A percentile compares a stretch with the other conserved stretches of the same genome.
These are phyloP conservation scores for Xylaria longipes DNA, from an alignment of 495 filamentous ascomycete species.

Conservation along the genomic window DNA sequence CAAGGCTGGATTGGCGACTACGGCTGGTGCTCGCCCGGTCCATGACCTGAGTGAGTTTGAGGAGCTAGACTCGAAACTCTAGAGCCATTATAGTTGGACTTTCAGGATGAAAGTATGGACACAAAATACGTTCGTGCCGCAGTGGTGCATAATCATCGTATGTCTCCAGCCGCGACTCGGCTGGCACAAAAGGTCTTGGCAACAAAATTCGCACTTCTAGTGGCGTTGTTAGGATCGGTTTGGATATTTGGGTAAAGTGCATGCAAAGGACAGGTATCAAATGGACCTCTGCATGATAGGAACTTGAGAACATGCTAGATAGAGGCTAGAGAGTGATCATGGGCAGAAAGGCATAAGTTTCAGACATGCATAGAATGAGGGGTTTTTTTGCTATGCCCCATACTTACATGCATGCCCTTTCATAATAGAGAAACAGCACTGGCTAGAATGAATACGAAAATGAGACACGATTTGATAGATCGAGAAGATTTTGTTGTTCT, in stretches of 20 bases:
- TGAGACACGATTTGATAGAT: not conserved
- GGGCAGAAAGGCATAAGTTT: not conserved
- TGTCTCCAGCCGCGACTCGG: not conserved
- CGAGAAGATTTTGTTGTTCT: not conserved
- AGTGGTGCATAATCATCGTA: not conserved
- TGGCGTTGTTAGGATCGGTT: not conserved
- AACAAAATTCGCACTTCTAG: not conserved
- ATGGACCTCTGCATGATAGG: not conserved
- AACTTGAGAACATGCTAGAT: conserved; percentile 6
- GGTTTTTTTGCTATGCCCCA: not conserved
- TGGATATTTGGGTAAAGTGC: conserved; percentile 6
- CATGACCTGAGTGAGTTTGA: conserved; percentile 80
- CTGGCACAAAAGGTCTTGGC: not conserved
- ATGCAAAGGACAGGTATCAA: not conserved
- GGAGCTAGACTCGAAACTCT: conserved; percentile 80
- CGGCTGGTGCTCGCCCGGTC: conserved; percentile 72
- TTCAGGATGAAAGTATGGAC: conserved; percentile 13
- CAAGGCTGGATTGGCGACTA: conserved; percentile 74
- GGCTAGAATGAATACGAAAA: conserved; percentile 13
- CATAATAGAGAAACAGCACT: conserved; percentile 7
- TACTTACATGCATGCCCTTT: not conserved
- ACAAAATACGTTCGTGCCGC: not conserved
- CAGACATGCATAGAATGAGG: conserved; percentile 9
- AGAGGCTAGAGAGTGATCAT: conserved; percentile 8
- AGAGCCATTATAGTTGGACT: conserved; percentile 17